These are phyloP conservation scores for Fraxinus americana DNA, from an alignment of 257 asterid species.

Conservation along the genomic window DNA sequence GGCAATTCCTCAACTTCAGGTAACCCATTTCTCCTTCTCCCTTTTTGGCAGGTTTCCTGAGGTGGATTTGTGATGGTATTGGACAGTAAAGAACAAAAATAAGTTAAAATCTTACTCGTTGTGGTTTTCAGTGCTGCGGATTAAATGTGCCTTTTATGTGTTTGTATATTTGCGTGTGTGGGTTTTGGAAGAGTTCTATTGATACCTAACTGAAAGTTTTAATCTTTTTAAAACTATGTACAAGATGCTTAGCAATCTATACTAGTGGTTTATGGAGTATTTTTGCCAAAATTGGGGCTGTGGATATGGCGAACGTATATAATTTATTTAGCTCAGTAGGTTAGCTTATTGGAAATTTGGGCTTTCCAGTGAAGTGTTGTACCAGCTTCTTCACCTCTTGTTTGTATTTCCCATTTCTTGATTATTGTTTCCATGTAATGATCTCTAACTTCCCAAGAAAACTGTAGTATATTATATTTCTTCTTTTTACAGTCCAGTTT, in stretches of 20 bases:
- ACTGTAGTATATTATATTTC: not conserved
- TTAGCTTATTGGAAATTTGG: not conserved
- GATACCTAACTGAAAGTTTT: not conserved
- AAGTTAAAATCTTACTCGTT: not conserved
- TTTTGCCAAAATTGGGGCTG: not conserved
- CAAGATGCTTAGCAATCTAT: not conserved
- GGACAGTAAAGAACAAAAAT: not conserved
- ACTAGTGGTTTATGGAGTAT: not conserved
- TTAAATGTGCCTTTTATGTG: not conserved
- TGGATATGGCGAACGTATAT: not conserved
- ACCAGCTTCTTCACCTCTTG: not conserved
- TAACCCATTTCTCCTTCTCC: constrained; percentile 24
- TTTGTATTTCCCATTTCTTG: not conserved
- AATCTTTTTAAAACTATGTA: not conserved
- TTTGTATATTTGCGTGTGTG: not conserved
- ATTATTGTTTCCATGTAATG: not conserved
- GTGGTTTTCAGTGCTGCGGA: not conserved
- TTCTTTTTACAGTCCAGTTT: not conserved
- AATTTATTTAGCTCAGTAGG: not conserved
- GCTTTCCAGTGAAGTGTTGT: not conserved
- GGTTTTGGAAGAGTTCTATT: not conserved
- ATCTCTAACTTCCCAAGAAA: not conserved
- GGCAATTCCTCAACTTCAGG: constrained; percentile 97
- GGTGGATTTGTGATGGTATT: not conserved
- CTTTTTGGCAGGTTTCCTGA: not conserved